Base-by-base conservation (phyloP, 2,329 filamentous ascomycete species). In the Akanthomyces dipterigenus region DNA sequence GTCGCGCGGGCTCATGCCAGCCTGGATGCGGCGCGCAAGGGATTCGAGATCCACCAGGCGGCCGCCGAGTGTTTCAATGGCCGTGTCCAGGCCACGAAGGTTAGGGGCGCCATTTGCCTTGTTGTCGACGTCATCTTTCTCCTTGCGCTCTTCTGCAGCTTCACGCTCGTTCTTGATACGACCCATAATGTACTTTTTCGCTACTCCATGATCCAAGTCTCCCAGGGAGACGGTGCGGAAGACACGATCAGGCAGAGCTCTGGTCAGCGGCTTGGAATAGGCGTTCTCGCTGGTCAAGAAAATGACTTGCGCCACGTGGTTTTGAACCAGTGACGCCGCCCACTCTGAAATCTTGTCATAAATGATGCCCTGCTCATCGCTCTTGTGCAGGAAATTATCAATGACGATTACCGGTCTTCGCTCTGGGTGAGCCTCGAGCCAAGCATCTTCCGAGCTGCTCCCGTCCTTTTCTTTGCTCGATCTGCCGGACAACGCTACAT, bases 31-130 rank as follows among this genome's bases (percentile, higher is more conserved):
- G 40, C 93, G 86, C n/a, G 93, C 89, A 48, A 99, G 85, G 70
- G 95, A 96, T 71, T 98, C 93, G 22, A 99, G 86, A 70, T 99
- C 95, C 0, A 92, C 96, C n/a, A 99, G 82, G 3, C 95, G 90
- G 2, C 95, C 95, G 24, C 95, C 95, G 1, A 99, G 82, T 0
- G 87, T 83, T 31, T 87, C 83, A 65, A 98, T 96, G 67, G 90
- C 93, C 31, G 82, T 82, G 68, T 97, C 92, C 1, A 99, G 82
- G 64, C 93, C 90, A 1, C 75, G 72, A 7, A 95, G 78, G 64
- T 92, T 72, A 3, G 72, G 71, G 2, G 71, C 68, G 18, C 63
- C 60, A 53, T 64, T 48, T 3, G 64, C 50, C 11, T 66, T 63
- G 3, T 68, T 65, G 11, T 70, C 69, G n/a, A 71, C 65, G 14